Percentiles rank a stretch among this genome's conserved stretches.
phyloP scores from a whole-genome alignment of 2,329 filamentous ascomycete species.

The Phoma sp. region DNA sequence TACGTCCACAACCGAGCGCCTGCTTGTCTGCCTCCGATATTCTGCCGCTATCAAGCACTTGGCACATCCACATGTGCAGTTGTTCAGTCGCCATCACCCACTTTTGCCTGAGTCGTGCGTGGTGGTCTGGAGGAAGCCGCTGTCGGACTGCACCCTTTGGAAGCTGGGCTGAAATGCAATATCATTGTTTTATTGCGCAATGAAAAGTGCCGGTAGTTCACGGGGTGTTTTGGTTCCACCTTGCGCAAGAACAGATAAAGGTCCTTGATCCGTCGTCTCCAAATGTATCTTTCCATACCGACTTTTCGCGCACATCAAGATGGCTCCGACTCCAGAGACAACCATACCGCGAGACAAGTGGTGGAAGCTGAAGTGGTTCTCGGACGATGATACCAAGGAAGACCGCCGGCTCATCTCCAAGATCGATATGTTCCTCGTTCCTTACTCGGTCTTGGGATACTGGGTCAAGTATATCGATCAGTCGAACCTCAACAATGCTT shows the following conservation, averaged over 20 bases:
- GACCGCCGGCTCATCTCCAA: slow-evolving; percentile 60
- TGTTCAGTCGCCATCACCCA: neutral
- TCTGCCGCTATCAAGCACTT: neutral
- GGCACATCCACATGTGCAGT: neutral
- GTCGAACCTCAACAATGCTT: slow-evolving; percentile 61
- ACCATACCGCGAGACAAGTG: slow-evolving; percentile 18
- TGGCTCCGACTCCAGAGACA: slow-evolving; percentile 1
- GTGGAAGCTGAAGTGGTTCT: slow-evolving; percentile 25
- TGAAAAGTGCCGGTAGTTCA: neutral
- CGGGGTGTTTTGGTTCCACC: no score
- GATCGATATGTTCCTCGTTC: slow-evolving; percentile 61
- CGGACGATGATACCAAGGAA: slow-evolving; percentile 52
- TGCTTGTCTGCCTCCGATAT: neutral
- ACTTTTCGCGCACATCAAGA: neutral
- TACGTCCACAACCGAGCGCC: neutral
- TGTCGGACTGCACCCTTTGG: neutral
- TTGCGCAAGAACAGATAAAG: neutral
- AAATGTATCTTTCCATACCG: neutral
- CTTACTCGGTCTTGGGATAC: slow-evolving; percentile 61
- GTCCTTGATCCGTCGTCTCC: neutral
- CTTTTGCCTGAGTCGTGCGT: neutral
- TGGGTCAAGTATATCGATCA: slow-evolving; percentile 65
- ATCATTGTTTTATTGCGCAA: neutral
- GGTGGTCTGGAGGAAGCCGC: neutral
- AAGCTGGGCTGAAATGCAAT: neutral